phyloP scores from a whole-genome alignment of 2,329 filamentous ascomycete genomes.

The Eutypa lata region DNA sequence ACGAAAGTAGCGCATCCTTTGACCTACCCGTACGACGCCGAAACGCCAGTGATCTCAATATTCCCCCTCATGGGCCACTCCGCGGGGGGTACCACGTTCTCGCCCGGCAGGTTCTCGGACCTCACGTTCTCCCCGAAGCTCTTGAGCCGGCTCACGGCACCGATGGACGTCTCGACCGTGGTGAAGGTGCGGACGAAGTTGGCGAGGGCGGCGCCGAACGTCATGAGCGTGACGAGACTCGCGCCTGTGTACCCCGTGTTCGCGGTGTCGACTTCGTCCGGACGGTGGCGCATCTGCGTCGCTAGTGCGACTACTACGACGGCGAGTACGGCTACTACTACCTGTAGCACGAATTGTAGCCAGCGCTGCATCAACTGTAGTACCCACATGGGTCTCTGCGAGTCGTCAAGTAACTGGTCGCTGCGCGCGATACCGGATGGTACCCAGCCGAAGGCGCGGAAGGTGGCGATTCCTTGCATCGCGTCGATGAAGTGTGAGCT shows the following conservation, averaged over 20 bases:
- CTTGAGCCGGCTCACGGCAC: slow-evolving; percentile 24
- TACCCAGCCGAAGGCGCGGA: slow-evolving; percentile 57
- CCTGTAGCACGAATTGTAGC: slow-evolving; percentile 39
- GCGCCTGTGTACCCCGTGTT: slow-evolving; percentile 38
- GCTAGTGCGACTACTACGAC: no score
- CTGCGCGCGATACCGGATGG: slow-evolving; percentile 39
- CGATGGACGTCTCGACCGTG: slow-evolving; percentile 25
- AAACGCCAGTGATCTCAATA: slow-evolving; percentile 29
- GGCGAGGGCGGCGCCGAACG: slow-evolving; percentile 29
- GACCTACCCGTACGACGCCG: slow-evolving; percentile 29
- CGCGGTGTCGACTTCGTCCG: slow-evolving; percentile 26
- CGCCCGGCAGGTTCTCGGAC: slow-evolving; percentile 18
- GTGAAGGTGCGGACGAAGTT: slow-evolving; percentile 32
- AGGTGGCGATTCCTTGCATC: slow-evolving; percentile 51
- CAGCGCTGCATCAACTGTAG: slow-evolving; percentile 19
- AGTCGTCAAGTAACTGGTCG: slow-evolving; percentile 46
- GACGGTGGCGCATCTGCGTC: no score
- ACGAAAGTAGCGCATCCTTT: no score
- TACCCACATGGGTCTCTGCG: slow-evolving; percentile 13
- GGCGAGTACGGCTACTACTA: slow-evolving; percentile 45
- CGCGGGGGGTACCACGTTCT: slow-evolving; percentile 11
- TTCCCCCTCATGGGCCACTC: slow-evolving; percentile 30
- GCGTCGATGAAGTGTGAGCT: slow-evolving; percentile 53
- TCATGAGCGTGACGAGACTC: slow-evolving; percentile 35
- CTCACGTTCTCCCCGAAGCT: slow-evolving; percentile 22